Base-by-base conservation (phyloP, 345 rosid species). In the Psidium friedrichsthalianum region DNA sequence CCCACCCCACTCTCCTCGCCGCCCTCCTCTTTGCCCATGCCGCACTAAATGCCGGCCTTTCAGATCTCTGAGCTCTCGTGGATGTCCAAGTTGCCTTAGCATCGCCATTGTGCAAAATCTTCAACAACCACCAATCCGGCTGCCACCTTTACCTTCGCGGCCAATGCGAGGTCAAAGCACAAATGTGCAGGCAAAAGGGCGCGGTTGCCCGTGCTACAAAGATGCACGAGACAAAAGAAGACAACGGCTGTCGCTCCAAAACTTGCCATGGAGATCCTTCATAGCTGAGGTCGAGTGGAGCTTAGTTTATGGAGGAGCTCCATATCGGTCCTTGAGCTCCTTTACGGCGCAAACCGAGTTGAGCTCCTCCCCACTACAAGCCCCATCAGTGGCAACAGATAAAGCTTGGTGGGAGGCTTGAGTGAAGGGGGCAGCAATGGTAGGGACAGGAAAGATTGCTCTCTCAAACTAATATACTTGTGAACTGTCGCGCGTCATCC, bases 81-180 rank as follows among this genome's bases (percentile, higher is more conserved):
- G 42, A 64, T 29, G 76, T 64, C 42, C 76, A 64, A 29, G 40
- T 40, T 29, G 42, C 76, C 76, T 15, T 8, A 0, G 21, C 76
- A 14, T 64, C 11, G 3, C 1, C 22, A 29, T 1, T 2, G 21
- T 16, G 56, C 56, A 5, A 51, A 18, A 53, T 53, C 21, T 53
- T 53, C 7, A 16, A 3, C 56, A 53, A 53, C 7, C 8, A 53
- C 22, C 25, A 7, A 55, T 20, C 6, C 2, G 42, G 10, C 15
- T 40, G 11, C 42, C 11, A 61, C 7, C 42, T 32, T 10, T 0
- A 29, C 5, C 74, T 10, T 15, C 42, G 16, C 0, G 6, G 5
- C 74, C 5, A 8, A 7, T 0, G 0, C 22, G 6, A 61, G 74
- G 42, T 61, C 11, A 10, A 32, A 29, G 22, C 76, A 29, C 76